Evolutionary conservation across 192 early-diverging fungal genomes (phyloP).

Genomic region (Oehlia diaphana): DNA sequence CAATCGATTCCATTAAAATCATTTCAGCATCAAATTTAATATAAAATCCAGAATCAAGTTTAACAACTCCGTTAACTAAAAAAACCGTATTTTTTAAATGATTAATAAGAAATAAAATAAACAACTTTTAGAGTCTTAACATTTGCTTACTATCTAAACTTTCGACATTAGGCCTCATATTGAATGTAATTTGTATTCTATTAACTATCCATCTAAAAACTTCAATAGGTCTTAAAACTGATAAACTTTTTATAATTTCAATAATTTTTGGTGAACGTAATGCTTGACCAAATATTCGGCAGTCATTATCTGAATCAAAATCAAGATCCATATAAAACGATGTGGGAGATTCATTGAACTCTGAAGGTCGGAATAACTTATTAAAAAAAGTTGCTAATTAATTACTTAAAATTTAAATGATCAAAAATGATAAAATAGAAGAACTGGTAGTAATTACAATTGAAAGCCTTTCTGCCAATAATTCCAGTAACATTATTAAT

Average conservation of each 20-base stretch:
- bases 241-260: conserved; percentile 3
- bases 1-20: conserved; percentile 12
- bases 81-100: background rate
- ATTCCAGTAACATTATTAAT: conserved; percentile 10
- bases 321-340: background rate
- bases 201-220: conserved; percentile 3
- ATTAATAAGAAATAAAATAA: background rate
- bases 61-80: background rate
- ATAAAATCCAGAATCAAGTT: background rate
- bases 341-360: background rate
- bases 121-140: background rate
- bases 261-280: background rate
- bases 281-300: background rate
- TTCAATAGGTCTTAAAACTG: background rate
- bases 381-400: background rate
- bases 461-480: background rate
- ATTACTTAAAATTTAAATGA: background rate
- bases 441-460: background rate
- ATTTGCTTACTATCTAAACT: conserved; percentile 2
- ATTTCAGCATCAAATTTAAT: conserved; percentile 9
- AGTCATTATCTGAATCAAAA: conserved; percentile 3
- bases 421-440: background rate
- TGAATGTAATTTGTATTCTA: background rate
- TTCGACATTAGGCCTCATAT: background rate
- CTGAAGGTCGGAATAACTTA: background rate